Percentiles rank a stretch among this genome's conserved stretches.
These are phyloP conservation scores for Wickerhamiella sorbophila DNA, from an alignment of 805 yeast genomes.

Conservation along the genomic window DNA sequence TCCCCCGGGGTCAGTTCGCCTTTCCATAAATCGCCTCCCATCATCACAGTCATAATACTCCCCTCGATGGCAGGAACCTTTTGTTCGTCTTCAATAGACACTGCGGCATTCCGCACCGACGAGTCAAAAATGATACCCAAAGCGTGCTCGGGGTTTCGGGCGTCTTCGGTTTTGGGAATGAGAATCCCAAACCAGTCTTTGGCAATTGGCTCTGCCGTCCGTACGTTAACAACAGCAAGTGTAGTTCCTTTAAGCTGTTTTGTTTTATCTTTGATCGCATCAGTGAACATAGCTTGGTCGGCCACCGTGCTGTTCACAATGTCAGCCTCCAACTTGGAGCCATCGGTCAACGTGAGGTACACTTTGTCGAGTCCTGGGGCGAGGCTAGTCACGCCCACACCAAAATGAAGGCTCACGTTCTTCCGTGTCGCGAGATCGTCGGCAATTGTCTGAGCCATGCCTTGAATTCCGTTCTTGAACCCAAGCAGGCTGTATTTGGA, in stretches of 20 bases:
- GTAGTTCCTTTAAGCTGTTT: conserved; percentile 35
- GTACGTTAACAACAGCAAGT: conserved; percentile 61
- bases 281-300: conserved; percentile 8
- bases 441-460: conserved; percentile 18
- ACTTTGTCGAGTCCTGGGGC: not conserved
- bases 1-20: conserved; percentile 20
- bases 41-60: conserved; percentile 68
- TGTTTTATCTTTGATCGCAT: conserved; percentile 5
- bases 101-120: conserved; percentile 50
- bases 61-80: conserved; percentile 3
- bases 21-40: conserved; percentile 63
- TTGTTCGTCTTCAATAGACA: conserved; percentile 19
- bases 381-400: conserved; percentile 8
- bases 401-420: conserved; percentile 16
- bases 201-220: conserved; percentile 32
- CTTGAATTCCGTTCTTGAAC: conserved; percentile 20
- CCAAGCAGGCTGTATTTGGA: conserved; percentile 15
- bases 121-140: conserved; percentile 89
- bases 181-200: conserved; percentile 73
- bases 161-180: conserved; percentile 44
- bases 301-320: conserved; percentile 15
- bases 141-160: conserved; percentile 38
- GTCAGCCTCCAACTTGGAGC: conserved; percentile 7
- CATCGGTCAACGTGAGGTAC: not conserved
- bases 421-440: conserved; percentile 10